Evolutionary conservation across 2,329 filamentous ascomycete species (phyloP).

Genomic region (Sporothrix protearum): DNA sequence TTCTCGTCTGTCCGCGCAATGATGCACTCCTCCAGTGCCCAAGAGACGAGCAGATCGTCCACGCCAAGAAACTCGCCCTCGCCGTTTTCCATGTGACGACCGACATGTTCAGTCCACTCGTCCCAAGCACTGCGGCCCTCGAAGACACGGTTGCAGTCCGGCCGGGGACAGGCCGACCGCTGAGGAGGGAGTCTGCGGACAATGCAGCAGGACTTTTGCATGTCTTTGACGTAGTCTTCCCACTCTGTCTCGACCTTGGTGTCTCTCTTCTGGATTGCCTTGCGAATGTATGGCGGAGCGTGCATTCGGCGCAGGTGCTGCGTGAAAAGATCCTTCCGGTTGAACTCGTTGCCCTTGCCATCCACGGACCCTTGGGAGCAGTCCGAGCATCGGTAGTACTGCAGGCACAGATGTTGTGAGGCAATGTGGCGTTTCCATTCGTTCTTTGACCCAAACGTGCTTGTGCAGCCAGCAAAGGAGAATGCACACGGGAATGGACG

Average conservation of each 20-base stretch:
- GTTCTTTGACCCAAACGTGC: conserved; percentile 88
- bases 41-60: conserved; percentile 55
- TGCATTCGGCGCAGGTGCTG: conserved; percentile 96
- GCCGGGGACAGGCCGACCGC: conserved; percentile 65
- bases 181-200: conserved; percentile 66
- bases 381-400: conserved; percentile 61
- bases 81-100: conserved; percentile 78
- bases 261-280: conserved; percentile 55
- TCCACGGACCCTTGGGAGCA: conserved; percentile 54
- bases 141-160: conserved; percentile 69
- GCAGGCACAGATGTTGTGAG: conserved; percentile 77
- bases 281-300: conserved; percentile 62
- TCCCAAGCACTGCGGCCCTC: conserved; percentile 76
- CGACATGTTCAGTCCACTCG: conserved; percentile 87
- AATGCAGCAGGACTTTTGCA: conserved; percentile 71
- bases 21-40: conserved; percentile 62
- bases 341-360: conserved; percentile 69
- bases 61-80: conserved; percentile 57
- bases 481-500: conserved; percentile 82
- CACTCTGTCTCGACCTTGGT: conserved; percentile 59
- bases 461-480: conserved; percentile 74
- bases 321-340: conserved; percentile 92
- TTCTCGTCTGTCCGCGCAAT: conserved; percentile 56
- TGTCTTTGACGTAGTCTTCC: conserved; percentile 63
- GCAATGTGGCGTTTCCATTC: conserved; percentile 96